Percentiles rank a stretch among this genome's conserved stretches.
Conservation (phyloP, 176 grass and related monocot genomes). For the Microstegium vimineum region DNA sequence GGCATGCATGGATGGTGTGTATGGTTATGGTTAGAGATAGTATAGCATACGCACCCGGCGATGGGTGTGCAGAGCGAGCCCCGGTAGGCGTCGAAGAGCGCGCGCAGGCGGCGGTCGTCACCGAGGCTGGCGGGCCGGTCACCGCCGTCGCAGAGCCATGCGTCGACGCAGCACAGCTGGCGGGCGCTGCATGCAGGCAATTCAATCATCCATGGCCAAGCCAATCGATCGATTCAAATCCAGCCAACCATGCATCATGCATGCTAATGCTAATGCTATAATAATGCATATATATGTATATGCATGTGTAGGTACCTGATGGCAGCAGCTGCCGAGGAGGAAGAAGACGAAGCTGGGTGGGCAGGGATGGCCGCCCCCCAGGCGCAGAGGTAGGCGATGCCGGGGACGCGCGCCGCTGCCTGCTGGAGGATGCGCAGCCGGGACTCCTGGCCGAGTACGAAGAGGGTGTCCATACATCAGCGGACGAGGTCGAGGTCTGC, state of each 20-base stretch:
- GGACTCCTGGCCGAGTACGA: slow-evolving; percentile 38
- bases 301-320: slow-evolving; percentile 33
- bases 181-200: not conserved
- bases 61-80: slow-evolving; percentile 37
- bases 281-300: not conserved
- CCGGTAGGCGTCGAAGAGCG: slow-evolving; percentile 60
- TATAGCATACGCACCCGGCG: slow-evolving; percentile 26
- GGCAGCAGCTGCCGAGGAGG: not conserved
- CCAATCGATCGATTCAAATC: not conserved
- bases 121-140: not conserved
- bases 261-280: not conserved
- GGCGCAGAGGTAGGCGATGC: slow-evolving; percentile 45
- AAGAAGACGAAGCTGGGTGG: not conserved
- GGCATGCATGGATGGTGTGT: too few species aligned
- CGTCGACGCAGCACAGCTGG: slow-evolving; percentile 34
- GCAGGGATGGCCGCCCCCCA: slow-evolving; percentile 20
- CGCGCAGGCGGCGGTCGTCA: not conserved
- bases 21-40: too few species aligned
- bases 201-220: not conserved
- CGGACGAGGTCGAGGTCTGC: not conserved
- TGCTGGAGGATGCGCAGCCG: slow-evolving; percentile 40
- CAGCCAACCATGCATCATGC: too few species aligned
- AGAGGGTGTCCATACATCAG: slow-evolving; percentile 36
- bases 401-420: slow-evolving; percentile 42
- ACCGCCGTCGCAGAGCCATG: slow-evolving; percentile 38